A percentile compares a stretch with the other conserved stretches of the same genome.
Conservation (phyloP, 148 eudicot species). For the Vaccinium macrocarpon region DNA sequence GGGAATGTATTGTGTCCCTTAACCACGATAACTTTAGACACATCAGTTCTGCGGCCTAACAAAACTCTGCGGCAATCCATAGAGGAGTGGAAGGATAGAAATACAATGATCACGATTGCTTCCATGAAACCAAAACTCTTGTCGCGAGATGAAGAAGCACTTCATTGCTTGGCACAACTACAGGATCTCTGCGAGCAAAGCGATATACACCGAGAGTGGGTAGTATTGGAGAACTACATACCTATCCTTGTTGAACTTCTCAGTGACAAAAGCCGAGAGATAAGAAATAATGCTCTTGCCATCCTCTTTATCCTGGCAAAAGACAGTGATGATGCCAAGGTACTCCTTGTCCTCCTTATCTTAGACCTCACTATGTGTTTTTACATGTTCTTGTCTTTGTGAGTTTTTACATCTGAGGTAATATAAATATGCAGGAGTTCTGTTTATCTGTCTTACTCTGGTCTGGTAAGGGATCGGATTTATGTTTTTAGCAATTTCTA, state of each 20-base stretch:
- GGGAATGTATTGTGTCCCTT: conserved; percentile 35
- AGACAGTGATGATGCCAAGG: conserved; percentile 41
- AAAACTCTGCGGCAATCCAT: conserved; percentile 44
- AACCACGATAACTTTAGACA: conserved; percentile 26
- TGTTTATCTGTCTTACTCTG: not conserved
- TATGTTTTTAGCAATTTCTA: not conserved
- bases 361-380: not conserved
- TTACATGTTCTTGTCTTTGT: not conserved
- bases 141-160: conserved; percentile 30
- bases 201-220: conserved; percentile 42
- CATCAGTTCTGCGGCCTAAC: conserved; percentile 36
- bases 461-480: not conserved
- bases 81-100: conserved; percentile 46
- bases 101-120: conserved; percentile 37
- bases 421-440: not conserved
- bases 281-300: conserved; percentile 29
- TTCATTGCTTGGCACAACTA: conserved; percentile 30
- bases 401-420: not conserved
- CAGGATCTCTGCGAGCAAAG: conserved; percentile 36
- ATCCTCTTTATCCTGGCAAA: conserved; percentile 33
- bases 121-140: conserved; percentile 31
- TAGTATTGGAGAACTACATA: conserved; percentile 38
- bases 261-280: conserved; percentile 27
- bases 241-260: conserved; percentile 39
- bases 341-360: conserved; percentile 5